Conservation (phyloP, 2,329 filamentous ascomycete genomes). For the Epichloe amarillans region DNA sequence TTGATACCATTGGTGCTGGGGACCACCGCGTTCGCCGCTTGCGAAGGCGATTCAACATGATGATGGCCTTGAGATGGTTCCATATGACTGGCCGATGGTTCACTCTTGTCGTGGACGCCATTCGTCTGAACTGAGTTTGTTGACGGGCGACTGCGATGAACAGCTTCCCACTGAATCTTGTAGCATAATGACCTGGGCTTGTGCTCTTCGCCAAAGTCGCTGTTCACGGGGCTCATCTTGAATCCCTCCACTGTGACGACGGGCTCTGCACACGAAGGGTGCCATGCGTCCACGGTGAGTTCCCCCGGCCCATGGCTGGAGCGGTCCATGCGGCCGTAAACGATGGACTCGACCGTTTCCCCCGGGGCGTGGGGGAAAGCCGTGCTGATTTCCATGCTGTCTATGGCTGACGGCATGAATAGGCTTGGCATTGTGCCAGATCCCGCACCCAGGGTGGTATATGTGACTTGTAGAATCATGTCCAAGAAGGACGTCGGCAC, state of each 20-base stretch:
- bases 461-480: conserved; percentile 26
- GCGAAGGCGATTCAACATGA: too few relatives aligned
- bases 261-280: conserved; percentile 13
- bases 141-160: conserved; percentile 7
- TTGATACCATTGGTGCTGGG: background rate
- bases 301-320: conserved; percentile 17
- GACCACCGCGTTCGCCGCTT: background rate
- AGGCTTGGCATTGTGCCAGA: conserved; percentile 16
- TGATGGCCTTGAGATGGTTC: background rate
- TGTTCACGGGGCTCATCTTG: conserved; percentile 27
- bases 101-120: background rate
- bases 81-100: background rate
- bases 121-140: background rate
- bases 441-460: conserved; percentile 25
- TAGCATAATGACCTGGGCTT: conserved; percentile 25
- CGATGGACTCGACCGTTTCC: conserved; percentile 15
- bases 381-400: conserved; percentile 15
- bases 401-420: conserved; percentile 24
- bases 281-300: conserved; percentile 22
- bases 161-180: conserved; percentile 29
- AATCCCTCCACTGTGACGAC: conserved; percentile 24
- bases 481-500: conserved; percentile 35
- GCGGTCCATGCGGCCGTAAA: conserved; percentile 12
- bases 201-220: conserved; percentile 13
- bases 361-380: conserved; percentile 15